Evolutionary conservation across 1,284 basidiomycete species (phyloP), one percentile per base, ranked within the genome.

Genomic region (Xanthoconium separans): DNA sequence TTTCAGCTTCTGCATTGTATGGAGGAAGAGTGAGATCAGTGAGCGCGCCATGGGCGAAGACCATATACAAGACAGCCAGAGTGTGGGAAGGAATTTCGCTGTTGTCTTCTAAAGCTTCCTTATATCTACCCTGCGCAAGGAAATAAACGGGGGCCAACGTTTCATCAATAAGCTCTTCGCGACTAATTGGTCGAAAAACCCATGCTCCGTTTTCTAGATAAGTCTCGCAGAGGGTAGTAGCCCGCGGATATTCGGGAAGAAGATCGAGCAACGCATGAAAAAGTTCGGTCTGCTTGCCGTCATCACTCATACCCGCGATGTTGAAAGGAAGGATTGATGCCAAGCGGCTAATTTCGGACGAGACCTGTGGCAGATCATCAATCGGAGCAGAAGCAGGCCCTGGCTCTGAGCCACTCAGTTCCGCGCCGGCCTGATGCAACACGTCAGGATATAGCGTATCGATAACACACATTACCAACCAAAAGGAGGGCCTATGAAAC

Each of bases 91-190:
- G 77, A 39, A 78, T 61, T 8, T 65, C 65, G 48, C 65, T 55
- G 20, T 66, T 49, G 36, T 55, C 45, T 50, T 56, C 63, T 54
- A 64, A 31, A 56, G 51, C 45, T 62, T 71, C 65, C 30, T 57
- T 55, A 48, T 72, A 67, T 40, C 72, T 70, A 45, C 78, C 76
- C 57, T 79, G 80, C 13, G 77, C 61, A 30, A 73, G 70, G 56
- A 79, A 81, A 66, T 87, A 87, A 13, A 83, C 75, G 0, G 84
- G 83, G 0, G 75, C 73, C 46, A 87, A 66, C 34, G 82, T 76
- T 24, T 87, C 84, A 56, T 87, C 76, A 39, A 87, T 79, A 39
- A 87, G 75, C 58, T 87, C 85, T 55, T 86, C 85, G 13, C 85
- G 78, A 53, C 73, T 76, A 58, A 88, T 74, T 2, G 85, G 83